Conservation (phyloP, 495 filamentous ascomycete species). For the Penicillium taxi region DNA sequence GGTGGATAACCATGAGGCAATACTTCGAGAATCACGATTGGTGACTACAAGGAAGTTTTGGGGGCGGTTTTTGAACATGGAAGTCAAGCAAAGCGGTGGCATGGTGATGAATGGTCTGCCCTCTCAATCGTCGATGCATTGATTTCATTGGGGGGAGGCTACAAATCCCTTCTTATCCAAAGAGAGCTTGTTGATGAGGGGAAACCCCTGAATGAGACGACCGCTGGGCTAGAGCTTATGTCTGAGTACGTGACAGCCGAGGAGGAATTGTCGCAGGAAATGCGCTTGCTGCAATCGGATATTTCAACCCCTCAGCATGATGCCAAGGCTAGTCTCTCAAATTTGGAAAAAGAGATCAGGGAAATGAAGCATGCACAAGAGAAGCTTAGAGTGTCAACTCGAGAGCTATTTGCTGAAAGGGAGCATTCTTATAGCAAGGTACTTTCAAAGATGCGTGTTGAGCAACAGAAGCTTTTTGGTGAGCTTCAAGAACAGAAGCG, state of each 20-base stretch:
- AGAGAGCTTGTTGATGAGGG: not conserved
- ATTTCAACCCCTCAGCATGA: not conserved
- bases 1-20: not conserved
- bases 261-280: not conserved
- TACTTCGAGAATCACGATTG: not conserved
- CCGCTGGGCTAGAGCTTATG: not conserved
- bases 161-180: not conserved
- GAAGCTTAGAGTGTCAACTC: not conserved
- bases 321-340: not conserved
- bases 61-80: not conserved
- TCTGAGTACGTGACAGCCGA: not conserved
- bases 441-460: not conserved
- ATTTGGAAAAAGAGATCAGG: not conserved
- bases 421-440: not conserved
- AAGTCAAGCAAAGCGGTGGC: not conserved
- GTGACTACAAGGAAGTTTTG: slow-evolving; percentile 1
- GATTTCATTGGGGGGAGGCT: not conserved
- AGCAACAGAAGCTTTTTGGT: not conserved
- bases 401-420: not conserved
- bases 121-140: not conserved
- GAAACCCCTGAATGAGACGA: not conserved
- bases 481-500: not conserved
- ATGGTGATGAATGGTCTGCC: not conserved
- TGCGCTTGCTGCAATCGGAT: not conserved
- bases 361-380: not conserved